Evolutionary conservation across 257 asterid species (phyloP).

Genomic region (Paraleonurus japonicus): DNA sequence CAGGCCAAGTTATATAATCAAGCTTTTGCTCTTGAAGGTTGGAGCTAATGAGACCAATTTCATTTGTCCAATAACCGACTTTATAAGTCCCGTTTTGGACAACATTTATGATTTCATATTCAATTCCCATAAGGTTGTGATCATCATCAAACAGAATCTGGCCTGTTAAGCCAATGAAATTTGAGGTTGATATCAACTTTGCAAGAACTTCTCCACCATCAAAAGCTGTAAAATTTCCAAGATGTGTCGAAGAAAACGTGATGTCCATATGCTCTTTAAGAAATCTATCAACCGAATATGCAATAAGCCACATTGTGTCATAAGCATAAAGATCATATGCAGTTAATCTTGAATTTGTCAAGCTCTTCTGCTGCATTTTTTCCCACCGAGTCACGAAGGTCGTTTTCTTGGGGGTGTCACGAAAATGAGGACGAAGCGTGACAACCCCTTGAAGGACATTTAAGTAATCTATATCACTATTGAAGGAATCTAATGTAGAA

Average conservation of each 20-base stretch:
- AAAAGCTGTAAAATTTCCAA: slow-evolving; percentile 24
- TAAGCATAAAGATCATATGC: slow-evolving; percentile 37
- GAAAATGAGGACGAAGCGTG: slow-evolving; percentile 30
- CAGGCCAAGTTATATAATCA: slow-evolving; percentile 32
- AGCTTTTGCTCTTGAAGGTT: slow-evolving; percentile 15
- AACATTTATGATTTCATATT: slow-evolving; percentile 31
- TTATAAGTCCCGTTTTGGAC: not conserved
- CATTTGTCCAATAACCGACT: slow-evolving; percentile 37
- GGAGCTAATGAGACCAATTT: slow-evolving; percentile 23
- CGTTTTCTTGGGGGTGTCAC: slow-evolving; percentile 11
- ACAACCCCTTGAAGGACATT: slow-evolving; percentile 33
- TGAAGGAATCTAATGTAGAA: slow-evolving; percentile 42
- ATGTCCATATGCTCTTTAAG: slow-evolving; percentile 17
- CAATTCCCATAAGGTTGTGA: not conserved
- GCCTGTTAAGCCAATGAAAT: slow-evolving; percentile 32
- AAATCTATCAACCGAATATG: slow-evolving; percentile 24
- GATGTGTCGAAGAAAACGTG: slow-evolving; percentile 20
- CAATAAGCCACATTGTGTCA: slow-evolving; percentile 37
- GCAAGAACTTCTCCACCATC: slow-evolving; percentile 28
- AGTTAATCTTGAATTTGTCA: slow-evolving; percentile 10
- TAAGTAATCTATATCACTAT: slow-evolving; percentile 10
- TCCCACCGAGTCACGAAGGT: slow-evolving; percentile 20
- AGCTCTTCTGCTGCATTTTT: slow-evolving; percentile 12
- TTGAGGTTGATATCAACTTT: slow-evolving; percentile 7
- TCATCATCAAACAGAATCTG: slow-evolving; percentile 19